These are phyloP conservation scores for Boletales sp. DNA, from an alignment of 768 basidiomycete species.

Conservation along the genomic window DNA sequence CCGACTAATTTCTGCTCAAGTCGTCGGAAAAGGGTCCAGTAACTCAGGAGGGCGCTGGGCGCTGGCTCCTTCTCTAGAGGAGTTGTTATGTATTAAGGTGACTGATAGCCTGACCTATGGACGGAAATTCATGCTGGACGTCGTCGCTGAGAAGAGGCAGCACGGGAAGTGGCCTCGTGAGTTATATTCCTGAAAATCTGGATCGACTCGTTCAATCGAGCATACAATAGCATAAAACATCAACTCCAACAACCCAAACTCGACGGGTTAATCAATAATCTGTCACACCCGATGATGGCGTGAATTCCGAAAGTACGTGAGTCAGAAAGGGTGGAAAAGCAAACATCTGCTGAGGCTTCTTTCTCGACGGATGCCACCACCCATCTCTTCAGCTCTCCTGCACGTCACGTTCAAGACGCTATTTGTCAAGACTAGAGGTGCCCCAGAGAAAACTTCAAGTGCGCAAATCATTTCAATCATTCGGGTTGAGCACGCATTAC, in stretches of 20 bases:
- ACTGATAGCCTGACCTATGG: too few relatives aligned
- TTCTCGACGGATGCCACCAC: too few relatives aligned
- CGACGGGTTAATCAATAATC: conserved; percentile 25
- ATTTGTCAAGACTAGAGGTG: conserved; percentile 40
- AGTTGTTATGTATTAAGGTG: too few relatives aligned
- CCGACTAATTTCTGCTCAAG: too few relatives aligned
- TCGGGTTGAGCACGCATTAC: background rate
- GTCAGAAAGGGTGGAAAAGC: conserved; percentile 36
- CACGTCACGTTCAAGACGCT: conserved; percentile 44
- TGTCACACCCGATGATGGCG: conserved; percentile 16
- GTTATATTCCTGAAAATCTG: conserved; percentile 19
- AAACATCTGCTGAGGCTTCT: too few relatives aligned
- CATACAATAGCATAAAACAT: conserved; percentile 40
- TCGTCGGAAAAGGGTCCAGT: too few relatives aligned
- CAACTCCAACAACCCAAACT: conserved; percentile 40
- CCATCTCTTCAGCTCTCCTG: conserved; percentile 47
- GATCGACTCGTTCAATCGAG: too few relatives aligned
- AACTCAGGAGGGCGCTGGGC: too few relatives aligned
- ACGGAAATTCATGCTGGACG: conserved; percentile 24
- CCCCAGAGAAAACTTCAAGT: conserved; percentile 21
- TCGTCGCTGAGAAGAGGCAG: conserved; percentile 46
- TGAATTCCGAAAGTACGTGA: conserved; percentile 27
- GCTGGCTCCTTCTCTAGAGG: too few relatives aligned
- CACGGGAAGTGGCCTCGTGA: conserved; percentile 46
- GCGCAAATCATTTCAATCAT: conserved; percentile 1